Conservation (phyloP, 2,329 filamentous ascomycete genomes). For the Rhytidhysteron rufulum region DNA sequence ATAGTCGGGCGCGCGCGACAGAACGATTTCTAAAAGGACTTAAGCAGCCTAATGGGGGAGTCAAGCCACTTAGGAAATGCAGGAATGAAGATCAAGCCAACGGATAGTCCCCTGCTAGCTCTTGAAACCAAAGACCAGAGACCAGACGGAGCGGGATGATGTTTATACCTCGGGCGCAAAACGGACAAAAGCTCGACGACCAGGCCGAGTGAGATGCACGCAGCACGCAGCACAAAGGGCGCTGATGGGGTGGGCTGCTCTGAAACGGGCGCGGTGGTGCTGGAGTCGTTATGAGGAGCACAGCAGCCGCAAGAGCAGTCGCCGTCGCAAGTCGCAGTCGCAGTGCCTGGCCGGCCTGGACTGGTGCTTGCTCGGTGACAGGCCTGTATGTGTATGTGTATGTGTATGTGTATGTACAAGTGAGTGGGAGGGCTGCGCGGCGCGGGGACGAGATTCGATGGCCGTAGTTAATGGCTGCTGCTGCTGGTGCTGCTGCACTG, state of each 20-base stretch:
- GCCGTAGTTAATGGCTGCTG: constrained; percentile 8
- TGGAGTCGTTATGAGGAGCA: constrained; percentile 23
- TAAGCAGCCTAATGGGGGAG: constrained; percentile 13
- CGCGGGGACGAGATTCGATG: no score
- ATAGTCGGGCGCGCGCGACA: background rate
- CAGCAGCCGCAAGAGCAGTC: constrained; percentile 30
- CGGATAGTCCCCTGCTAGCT: constrained; percentile 31
- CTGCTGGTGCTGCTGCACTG: background rate
- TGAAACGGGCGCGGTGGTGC: constrained; percentile 29
- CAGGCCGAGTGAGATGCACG: no score
- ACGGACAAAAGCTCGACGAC: constrained; percentile 11
- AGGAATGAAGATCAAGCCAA: constrained; percentile 18
- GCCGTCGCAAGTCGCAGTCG: no score
- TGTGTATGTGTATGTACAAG: constrained; percentile 15
- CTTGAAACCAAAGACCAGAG: no score
- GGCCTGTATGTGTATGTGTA: constrained; percentile 16
- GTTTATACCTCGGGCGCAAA: background rate
- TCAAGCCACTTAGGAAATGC: constrained; percentile 21
- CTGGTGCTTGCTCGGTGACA: constrained; percentile 20
- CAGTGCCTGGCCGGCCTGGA: no score
- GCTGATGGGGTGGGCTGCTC: constrained; percentile 26
- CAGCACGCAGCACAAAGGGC: constrained; percentile 24
- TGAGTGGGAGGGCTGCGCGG: constrained; percentile 19
- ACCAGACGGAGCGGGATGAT: constrained; percentile 4
- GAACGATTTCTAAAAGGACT: background rate